Base-by-base conservation (phyloP, 305 asterid genomes). In the Fraxinus platypoda region DNA sequence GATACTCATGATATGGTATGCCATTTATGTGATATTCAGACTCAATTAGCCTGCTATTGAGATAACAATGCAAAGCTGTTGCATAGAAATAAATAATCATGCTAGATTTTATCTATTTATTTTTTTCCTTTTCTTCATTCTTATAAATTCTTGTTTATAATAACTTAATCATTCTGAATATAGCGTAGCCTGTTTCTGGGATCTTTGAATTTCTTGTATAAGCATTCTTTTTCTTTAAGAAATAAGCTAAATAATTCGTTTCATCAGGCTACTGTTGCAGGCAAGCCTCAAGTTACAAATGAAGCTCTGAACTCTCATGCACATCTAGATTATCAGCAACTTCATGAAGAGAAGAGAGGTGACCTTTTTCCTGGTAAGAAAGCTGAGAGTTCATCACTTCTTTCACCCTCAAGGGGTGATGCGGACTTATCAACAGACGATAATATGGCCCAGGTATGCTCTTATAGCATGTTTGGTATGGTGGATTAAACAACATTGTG, bases 371-470 rank as follows among this genome's bases (percentile, higher is more conserved):
- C 86, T 83, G 86, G 81, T 86, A 87, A 85, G 88, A 89, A 85
- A 83, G 89, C 83, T 68, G 88, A 76, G 84, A 86, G 78, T 71
- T 80, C 85, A 26, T 82, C 84, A 17, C 79, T 38, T 75, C 76
- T 83, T 81, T 78, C 87, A 75, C 84, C 86, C 76, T 75, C 81
- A 85, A 83, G 26, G 81, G 87, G 82, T 87, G 91, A 88, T 78
- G 74, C 86, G 3, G 89, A 87, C 81, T 76, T 89, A 30, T 82
- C 89, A 34, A 83, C 80, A 37, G 93, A 89, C 80, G 97, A 91
- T 68, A 87, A 78, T 81, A 85, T 93, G 90, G 85, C 91, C 79
- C 87, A 92, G 96, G 98, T 95, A 85, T 81, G 90, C 82, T 68
- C 46, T 64, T 28, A 15, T 28, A 66, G 35, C 75, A 70, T 70